A percentile compares a stretch with the other conserved stretches of the same genome.
Evolutionary conservation across 768 basidiomycete genomes (phyloP).

Genomic region (Tulasnella sp.): DNA sequence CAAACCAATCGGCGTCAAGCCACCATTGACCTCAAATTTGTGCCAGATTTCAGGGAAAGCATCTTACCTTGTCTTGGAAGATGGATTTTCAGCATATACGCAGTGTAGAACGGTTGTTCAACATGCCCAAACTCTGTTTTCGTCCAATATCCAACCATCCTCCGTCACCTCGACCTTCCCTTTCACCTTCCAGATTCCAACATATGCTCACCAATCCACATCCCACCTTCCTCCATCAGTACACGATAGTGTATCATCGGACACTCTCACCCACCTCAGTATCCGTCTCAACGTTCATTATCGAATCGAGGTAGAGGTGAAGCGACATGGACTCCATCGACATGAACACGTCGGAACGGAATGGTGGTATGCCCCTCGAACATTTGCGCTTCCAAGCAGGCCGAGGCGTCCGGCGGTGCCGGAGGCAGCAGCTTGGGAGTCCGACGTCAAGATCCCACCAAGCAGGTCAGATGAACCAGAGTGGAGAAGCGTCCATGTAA

Average conservation of each 20-base stretch:
- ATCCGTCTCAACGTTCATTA: not conserved
- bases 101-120: not conserved
- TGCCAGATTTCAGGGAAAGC: slow-evolving; percentile 21
- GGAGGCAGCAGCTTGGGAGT: not conserved
- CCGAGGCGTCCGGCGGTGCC: not conserved
- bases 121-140: slow-evolving; percentile 1
- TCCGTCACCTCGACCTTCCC: not conserved
- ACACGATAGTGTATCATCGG: not conserved
- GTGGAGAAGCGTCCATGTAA: not conserved
- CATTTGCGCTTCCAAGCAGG: not conserved
- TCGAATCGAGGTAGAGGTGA: not conserved
- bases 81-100: slow-evolving; percentile 10
- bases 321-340: not conserved
- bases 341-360: not conserved
- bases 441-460: not conserved
- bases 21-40: not conserved
- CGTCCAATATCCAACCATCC: not conserved
- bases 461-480: not conserved
- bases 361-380: not conserved
- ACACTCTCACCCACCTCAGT: not conserved
- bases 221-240: slow-evolving; percentile 18
- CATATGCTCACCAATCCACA: slow-evolving; percentile 1
- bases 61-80: slow-evolving; percentile 1
- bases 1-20: not conserved
- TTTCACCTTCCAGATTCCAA: slow-evolving; percentile 22